A percentile compares a stretch with the other conserved stretches of the same genome.
Evolutionary conservation across 495 filamentous ascomycete species (phyloP).

Genomic region (Elasticomyces elasticus): DNA sequence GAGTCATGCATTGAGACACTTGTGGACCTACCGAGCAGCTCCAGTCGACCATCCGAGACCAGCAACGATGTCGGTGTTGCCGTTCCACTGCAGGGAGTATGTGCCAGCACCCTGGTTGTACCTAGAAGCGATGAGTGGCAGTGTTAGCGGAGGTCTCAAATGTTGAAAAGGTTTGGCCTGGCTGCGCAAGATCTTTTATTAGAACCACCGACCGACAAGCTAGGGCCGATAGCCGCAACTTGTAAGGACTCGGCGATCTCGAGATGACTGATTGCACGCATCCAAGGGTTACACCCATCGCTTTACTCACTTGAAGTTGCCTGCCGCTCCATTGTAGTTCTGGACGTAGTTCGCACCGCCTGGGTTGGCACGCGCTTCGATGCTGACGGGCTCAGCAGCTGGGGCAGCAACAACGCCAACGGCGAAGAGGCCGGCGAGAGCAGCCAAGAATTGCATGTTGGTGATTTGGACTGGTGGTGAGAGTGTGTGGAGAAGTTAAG

Average conservation of each 20-base stretch:
- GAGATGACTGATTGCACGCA: too few species aligned
- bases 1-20: not conserved
- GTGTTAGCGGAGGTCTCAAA: too few species aligned
- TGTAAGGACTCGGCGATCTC: too few species aligned
- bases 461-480: not conserved
- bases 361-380: conserved; percentile 1
- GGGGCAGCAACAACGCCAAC: conserved; percentile 1
- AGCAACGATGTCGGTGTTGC: conserved; percentile 11
- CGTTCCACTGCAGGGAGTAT: conserved; percentile 10
- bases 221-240: too few species aligned
- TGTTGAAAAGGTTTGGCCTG: too few species aligned
- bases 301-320: conserved; percentile 5
- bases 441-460: conserved; percentile 6
- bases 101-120: conserved; percentile 9
- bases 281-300: too few species aligned
- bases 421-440: not conserved
- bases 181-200: too few species aligned
- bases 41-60: conserved; percentile 9
- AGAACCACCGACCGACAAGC: too few species aligned
- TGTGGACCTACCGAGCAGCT: conserved; percentile 6
- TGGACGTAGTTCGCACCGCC: conserved; percentile 13
- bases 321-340: conserved; percentile 14
- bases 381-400: not conserved
- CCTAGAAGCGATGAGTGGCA: too few species aligned
- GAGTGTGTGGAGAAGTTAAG: not conserved